Percentiles rank a stretch among this genome's conserved stretches.
Conservation (phyloP, 106 monocot genomes). For the Allium cepa region DNA sequence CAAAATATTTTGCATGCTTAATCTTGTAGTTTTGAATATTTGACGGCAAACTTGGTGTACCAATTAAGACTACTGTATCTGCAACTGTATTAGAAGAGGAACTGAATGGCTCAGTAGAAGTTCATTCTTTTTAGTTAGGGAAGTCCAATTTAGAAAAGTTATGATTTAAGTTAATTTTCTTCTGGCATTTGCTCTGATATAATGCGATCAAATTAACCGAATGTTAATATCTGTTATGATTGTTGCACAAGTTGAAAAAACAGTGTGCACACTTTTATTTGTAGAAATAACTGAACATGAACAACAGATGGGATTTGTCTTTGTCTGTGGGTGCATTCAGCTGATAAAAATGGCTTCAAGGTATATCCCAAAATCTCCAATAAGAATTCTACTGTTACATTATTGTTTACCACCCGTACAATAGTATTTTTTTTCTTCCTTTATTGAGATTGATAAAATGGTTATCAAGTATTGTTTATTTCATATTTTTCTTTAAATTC, state of each 20-base stretch:
- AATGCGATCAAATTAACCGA: no score
- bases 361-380: conserved; percentile 18
- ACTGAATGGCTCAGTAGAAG: conserved; percentile 61
- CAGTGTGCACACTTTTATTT: conserved; percentile 94
- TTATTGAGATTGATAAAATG: no score
- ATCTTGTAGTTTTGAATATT: conserved; percentile 2
- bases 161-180: neutral
- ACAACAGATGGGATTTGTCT: conserved; percentile 46
- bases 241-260: conserved; percentile 77
- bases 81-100: conserved; percentile 96
- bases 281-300: conserved; percentile 47
- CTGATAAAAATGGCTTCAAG: conserved; percentile 95
- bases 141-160: conserved; percentile 62
- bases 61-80: conserved; percentile 94
- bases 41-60: conserved; percentile 85
- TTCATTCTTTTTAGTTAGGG: conserved; percentile 49
- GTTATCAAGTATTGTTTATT: no score
- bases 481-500: no score
- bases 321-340: conserved; percentile 82
- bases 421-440: no score
- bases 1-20: no score
- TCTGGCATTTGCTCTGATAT: no score
- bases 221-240: no score
- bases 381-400: no score
- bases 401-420: no score